Percentiles rank a stretch among this genome's conserved stretches.
Conservation (phyloP, 2,329 filamentous ascomycete genomes). For the Scytalidium lignicola region DNA sequence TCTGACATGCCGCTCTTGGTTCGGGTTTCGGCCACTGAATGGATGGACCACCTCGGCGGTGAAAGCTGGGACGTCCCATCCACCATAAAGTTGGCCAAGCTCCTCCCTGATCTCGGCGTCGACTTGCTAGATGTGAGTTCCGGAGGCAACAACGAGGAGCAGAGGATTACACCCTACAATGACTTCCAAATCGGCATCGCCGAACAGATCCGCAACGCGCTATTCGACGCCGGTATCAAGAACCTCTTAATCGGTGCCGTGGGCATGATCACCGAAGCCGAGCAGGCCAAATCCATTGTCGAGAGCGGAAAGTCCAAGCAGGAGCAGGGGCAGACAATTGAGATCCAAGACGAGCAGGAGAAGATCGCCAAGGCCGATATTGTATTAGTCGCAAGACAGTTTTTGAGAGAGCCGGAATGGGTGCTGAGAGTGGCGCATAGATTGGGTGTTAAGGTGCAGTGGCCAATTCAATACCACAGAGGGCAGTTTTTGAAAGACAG, state of each 20-base stretch:
- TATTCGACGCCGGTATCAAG: constrained; percentile 42
- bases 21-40: constrained; percentile 58
- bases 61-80: constrained; percentile 19
- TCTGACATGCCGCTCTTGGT: constrained; percentile 50
- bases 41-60: constrained; percentile 42
- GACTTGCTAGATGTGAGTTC: constrained; percentile 81
- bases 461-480: constrained; percentile 39
- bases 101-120: constrained; percentile 67
- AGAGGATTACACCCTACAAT: constrained; percentile 54
- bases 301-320: constrained; percentile 36
- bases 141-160: constrained; percentile 61
- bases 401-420: constrained; percentile 77
- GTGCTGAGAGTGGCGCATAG: constrained; percentile 69
- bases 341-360: constrained; percentile 31
- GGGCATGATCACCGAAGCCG: constrained; percentile 65
- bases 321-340: constrained; percentile 33
- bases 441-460: constrained; percentile 63
- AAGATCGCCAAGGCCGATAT: constrained; percentile 54
- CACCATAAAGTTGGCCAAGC: constrained; percentile 56
- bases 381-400: constrained; percentile 69
- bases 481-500: neutral
- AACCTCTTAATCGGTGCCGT: constrained; percentile 68
- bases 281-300: constrained; percentile 56
- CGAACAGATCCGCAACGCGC: constrained; percentile 61
- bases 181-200: constrained; percentile 74